Evolutionary conservation across 2,329 filamentous ascomycete species (phyloP).

Genomic region (Cryphonectria nitschkei): DNA sequence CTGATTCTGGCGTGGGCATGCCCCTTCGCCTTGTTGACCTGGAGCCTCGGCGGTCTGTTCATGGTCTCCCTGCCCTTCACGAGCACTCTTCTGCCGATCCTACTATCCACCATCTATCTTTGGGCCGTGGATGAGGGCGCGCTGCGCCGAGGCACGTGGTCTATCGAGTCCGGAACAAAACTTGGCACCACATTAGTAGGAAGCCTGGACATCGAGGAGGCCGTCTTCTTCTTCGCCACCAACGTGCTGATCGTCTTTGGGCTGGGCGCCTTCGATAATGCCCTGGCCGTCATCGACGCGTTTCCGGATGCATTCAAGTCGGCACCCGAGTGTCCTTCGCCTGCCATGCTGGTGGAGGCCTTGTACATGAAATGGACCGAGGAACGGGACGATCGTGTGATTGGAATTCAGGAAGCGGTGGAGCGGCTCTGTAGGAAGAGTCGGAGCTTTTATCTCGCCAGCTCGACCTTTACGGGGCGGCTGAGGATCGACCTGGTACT

Average conservation of each 20-base stretch:
- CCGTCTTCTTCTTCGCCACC: slow-evolving; percentile 72
- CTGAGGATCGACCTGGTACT: slow-evolving; percentile 70
- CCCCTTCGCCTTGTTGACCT: slow-evolving; percentile 67
- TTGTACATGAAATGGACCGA: slow-evolving; percentile 48
- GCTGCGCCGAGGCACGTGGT: slow-evolving; percentile 70
- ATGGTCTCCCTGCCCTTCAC: slow-evolving; percentile 61
- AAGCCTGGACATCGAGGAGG: slow-evolving; percentile 73
- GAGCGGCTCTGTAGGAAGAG: slow-evolving; percentile 64
- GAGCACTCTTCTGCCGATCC: slow-evolving; percentile 63
- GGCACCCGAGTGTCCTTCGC: slow-evolving; percentile 53
- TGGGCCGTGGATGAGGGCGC: slow-evolving; percentile 75
- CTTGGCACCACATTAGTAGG: slow-evolving; percentile 65
- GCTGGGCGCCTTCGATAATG: slow-evolving; percentile 70
- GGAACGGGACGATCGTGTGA: slow-evolving; percentile 62
- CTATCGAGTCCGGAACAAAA: slow-evolving; percentile 70
- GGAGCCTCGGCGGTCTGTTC: slow-evolving; percentile 66
- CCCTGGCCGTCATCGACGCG: slow-evolving; percentile 65
- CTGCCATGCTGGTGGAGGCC: slow-evolving; percentile 54
- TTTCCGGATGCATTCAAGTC: slow-evolving; percentile 62
- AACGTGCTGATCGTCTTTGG: slow-evolving; percentile 73
- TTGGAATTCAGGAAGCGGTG: slow-evolving; percentile 63
- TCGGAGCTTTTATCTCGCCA: slow-evolving; percentile 74
- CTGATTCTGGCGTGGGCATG: slow-evolving; percentile 71
- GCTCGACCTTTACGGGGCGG: slow-evolving; percentile 68
- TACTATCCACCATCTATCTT: slow-evolving; percentile 68